Base-by-base conservation (phyloP, 768 basidiomycete species). In the Mrakia gelida region DNA sequence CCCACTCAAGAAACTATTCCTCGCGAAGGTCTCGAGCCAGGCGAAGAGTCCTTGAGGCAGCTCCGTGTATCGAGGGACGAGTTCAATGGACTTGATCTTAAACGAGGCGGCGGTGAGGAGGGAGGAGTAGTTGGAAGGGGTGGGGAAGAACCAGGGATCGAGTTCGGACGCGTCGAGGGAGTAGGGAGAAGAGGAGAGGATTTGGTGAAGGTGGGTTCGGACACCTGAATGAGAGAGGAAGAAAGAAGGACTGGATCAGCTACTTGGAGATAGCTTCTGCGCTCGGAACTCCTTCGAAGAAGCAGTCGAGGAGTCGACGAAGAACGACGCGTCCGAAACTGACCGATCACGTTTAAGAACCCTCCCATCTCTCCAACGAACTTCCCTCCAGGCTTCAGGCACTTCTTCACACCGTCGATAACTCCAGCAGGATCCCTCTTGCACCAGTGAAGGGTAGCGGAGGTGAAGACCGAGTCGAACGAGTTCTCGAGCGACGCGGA, bases 71-170 rank as follows among this genome's bases (percentile, higher is more conserved):
- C 85, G 83, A 0, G 85, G 85, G 41, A 82, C 76, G 32, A 85
- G 82, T 0, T 79, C 77, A 59, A 82, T 63, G 8, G 68, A n/a
- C 15, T 15, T 16, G 0, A 82, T 79, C 2, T 26, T 73, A 71
- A 84, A 79, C 41, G 78, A 77, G 67, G 80, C 79, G 11, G 43
- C 38, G 3, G 32, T 32, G 6, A 83, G 80, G 28, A 83, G 81
- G 30, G 61, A 23, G 32, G 45, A 38, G 83, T 94, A 93, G 78
- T 91, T 89, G 41, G 88, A 87, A 16, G 87, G 86, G 0, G 90
- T 90, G 6, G 93, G 93, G 82, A 93, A 94, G 85, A 89, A 93
- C 92, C 92, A 94, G 0, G 93, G 93, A 81, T 95, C 93, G 62
- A 89, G 82, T 16, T 84, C 81, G 13, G 84, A 83, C 15, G 92